A percentile compares a stretch with the other conserved stretches of the same genome.
Evolutionary conservation across 2,329 filamentous ascomycete species (phyloP).

Genomic region (Aureobasidium sp.): DNA sequence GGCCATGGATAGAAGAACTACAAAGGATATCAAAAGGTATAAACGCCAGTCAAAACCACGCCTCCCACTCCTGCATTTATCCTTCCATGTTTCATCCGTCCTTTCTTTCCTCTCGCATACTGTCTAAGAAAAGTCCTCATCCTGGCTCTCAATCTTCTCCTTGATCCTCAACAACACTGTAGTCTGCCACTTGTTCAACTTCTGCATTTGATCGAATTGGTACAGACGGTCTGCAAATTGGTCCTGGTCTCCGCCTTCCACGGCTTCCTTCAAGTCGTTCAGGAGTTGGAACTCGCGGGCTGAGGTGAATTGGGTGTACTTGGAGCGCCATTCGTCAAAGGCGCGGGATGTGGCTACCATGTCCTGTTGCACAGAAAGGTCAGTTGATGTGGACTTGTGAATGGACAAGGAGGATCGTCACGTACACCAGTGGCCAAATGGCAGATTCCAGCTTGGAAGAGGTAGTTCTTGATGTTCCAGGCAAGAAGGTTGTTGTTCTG

Average conservation of each 20-base stretch:
- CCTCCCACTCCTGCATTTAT: not conserved
- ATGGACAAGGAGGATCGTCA: not conserved
- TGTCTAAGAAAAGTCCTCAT: constrained; percentile 58
- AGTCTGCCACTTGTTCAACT: constrained; percentile 96
- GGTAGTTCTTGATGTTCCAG: constrained; percentile 91
- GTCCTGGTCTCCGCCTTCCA: constrained; percentile 74
- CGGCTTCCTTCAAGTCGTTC: constrained; percentile 64
- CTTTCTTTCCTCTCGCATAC: no score
- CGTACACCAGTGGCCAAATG: constrained; percentile 59
- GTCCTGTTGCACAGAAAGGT: constrained; percentile 43
- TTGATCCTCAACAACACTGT: constrained; percentile 76
- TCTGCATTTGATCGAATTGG: constrained; percentile 85
- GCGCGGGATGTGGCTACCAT: constrained; percentile 71
- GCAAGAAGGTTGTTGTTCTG: constrained; percentile 89
- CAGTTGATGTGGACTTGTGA: not conserved
- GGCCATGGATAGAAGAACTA: not conserved
- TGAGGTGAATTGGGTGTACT: constrained; percentile 67
- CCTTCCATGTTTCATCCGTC: not conserved
- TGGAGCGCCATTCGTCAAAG: constrained; percentile 72
- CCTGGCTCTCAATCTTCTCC: constrained; percentile 66
- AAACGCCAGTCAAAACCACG: not conserved
- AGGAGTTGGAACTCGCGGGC: constrained; percentile 79
- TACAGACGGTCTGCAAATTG: constrained; percentile 78
- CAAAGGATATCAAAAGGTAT: constrained; percentile 3
- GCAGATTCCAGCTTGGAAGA: constrained; percentile 89